Evolutionary conservation across 768 basidiomycete species (phyloP).

Genomic region (Postia placenta): DNA sequence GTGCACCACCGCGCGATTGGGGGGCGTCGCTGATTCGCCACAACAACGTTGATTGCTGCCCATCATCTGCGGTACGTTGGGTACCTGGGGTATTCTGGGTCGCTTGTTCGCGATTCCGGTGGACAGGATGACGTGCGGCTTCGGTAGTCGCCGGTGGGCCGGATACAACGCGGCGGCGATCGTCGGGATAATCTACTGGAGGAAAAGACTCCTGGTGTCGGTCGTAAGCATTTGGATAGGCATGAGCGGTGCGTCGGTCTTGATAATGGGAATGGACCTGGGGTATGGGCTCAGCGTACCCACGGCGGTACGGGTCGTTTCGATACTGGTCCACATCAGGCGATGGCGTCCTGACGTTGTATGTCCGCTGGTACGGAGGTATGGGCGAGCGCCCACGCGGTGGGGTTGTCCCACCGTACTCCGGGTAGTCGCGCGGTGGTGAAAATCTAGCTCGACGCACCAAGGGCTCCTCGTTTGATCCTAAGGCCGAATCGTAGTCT

Average conservation of each 20-base stretch:
- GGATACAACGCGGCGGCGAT: background rate
- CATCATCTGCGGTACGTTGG: background rate
- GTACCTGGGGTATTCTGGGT: background rate
- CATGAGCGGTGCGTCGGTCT: too few relatives aligned
- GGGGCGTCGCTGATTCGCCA: background rate
- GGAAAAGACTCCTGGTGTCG: too few relatives aligned
- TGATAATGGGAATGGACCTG: too few relatives aligned
- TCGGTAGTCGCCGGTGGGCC: background rate
- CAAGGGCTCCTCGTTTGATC: background rate
- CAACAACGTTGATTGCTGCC: background rate
- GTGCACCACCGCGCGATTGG: background rate
- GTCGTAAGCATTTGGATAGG: too few relatives aligned
- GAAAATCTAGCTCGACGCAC: background rate
- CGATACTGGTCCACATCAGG: background rate
- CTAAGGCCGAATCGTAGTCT: background rate
- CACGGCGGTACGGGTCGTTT: background rate
- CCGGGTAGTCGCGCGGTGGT: background rate
- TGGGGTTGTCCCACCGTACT: background rate
- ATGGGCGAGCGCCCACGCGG: background rate
- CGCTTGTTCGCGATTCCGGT: background rate
- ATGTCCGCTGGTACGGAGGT: background rate
- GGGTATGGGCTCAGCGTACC: too few relatives aligned
- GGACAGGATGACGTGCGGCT: background rate
- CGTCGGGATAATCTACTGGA: background rate
- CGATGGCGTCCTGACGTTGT: background rate